Base-by-base conservation (phyloP, 208 protist species). In the Crithidia brevicula region DNA sequence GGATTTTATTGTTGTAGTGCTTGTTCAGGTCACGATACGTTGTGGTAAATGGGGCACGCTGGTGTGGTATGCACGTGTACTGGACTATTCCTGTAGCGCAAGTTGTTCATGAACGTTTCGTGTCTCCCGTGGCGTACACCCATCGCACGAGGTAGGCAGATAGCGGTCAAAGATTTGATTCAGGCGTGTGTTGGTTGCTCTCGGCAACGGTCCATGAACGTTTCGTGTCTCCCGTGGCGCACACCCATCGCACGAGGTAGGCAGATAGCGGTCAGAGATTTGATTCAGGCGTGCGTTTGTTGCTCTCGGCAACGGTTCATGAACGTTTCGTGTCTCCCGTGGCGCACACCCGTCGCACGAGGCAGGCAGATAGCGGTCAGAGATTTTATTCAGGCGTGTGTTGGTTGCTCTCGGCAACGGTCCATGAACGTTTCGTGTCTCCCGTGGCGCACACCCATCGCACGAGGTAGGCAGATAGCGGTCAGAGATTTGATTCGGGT, bases 261-360 rank as follows among this genome's bases (percentile, higher is more conserved):
- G 78, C 78, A 83, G 78, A 83, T 83, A 80, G 73, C 78, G 69
- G n/a, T n/a, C n/a, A n/a, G n/a, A n/a, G n/a, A n/a, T n/a, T n/a
- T n/a, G n/a, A n/a, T n/a, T n/a, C n/a, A n/a, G n/a, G n/a, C n/a
- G n/a, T n/a, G n/a, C n/a, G n/a, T n/a, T n/a, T n/a, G n/a, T n/a
- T n/a, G n/a, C n/a, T n/a, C n/a, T n/a, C n/a, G n/a, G n/a, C n/a
- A n/a, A n/a, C n/a, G n/a, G 15, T 36, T 49, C 18, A 82, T 75
- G 77, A 79, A 54, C 67, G 72, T 83, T 79, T 83, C 78, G 78
- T 79, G 78, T 83, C 72, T 77, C 66, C 67, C 16, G 50, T 72
- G 31, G 34, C 68, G 47, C 36, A 50, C 11, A 75, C 78, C 67
- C 22, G 66, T 79, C 47, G 51, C 54, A 68, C 62, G 11, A 52